Evolutionary conservation across 805 yeast genomes (phyloP).

Genomic region (Pichia thaimueangensis): DNA sequence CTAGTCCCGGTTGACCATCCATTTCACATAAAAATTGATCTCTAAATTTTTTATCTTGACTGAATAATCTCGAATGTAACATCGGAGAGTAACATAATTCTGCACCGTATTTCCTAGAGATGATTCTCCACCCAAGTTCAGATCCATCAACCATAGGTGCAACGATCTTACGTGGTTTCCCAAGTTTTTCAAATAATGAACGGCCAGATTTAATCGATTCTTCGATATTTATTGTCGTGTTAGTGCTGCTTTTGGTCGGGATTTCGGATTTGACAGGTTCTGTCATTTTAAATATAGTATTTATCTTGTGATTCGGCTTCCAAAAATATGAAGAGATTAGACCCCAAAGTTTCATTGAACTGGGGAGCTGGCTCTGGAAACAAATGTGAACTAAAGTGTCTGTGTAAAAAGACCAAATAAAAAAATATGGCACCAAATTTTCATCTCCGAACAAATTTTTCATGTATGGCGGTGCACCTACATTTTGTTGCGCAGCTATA

Average conservation of each 20-base stretch:
- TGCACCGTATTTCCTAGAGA: conserved; percentile 86
- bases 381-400: too few relatives aligned
- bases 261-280: neutral
- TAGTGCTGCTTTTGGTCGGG: neutral
- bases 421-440: too few relatives aligned
- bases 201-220: conserved; percentile 44
- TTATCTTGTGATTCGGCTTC: neutral
- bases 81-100: conserved; percentile 93
- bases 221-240: conserved; percentile 11
- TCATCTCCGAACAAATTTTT: too few relatives aligned
- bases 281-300: neutral
- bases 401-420: too few relatives aligned
- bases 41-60: conserved; percentile 76
- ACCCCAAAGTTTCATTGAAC: neutral
- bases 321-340: neutral
- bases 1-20: conserved; percentile 67
- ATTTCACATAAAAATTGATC: conserved; percentile 59
- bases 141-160: conserved; percentile 99
- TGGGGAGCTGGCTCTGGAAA: neutral
- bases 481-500: too few relatives aligned
- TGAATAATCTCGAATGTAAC: conserved; percentile 90
- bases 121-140: conserved; percentile 90
- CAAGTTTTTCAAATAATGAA: conserved; percentile 60
- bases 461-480: too few relatives aligned
- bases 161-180: conserved; percentile 74